phyloP scores from a whole-genome alignment of 371 early-diverging fungal species.

The Actinomortierella ambigua region DNA sequence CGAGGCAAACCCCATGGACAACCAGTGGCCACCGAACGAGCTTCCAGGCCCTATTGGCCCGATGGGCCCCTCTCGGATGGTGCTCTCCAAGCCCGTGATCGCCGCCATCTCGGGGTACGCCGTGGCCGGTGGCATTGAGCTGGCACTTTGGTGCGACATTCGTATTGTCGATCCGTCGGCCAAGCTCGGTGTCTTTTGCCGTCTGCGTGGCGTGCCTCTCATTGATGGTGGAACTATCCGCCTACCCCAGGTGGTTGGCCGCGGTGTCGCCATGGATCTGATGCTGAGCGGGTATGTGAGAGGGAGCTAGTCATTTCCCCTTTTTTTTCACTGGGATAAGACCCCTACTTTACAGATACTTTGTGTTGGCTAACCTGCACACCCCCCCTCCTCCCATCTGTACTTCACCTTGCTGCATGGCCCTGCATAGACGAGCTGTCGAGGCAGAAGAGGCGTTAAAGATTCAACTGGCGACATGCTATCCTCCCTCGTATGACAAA shows the following conservation, averaged over 20 bases:
- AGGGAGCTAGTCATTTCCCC: not conserved
- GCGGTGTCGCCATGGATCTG: constrained; percentile 51
- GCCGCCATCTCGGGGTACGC: constrained; percentile 52
- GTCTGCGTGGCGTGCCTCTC: constrained; percentile 49
- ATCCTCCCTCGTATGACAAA: constrained; percentile 27
- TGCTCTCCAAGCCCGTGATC: constrained; percentile 50
- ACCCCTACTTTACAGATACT: not conserved
- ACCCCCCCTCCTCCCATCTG: no score
- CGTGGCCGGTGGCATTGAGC: constrained; percentile 52
- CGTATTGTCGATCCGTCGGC: constrained; percentile 47
- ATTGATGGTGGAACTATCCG: constrained; percentile 51
- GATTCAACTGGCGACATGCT: constrained; percentile 39
- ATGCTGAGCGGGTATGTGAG: constrained; percentile 49
- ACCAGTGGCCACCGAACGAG: constrained; percentile 26
- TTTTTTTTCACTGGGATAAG: not conserved
- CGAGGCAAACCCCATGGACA: constrained; percentile 35
- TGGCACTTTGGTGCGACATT: constrained; percentile 56
- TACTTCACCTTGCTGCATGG: no score
- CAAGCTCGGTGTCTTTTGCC: constrained; percentile 49
- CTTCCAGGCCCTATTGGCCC: constrained; percentile 47
- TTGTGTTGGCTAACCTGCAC: not conserved
- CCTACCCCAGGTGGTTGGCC: constrained; percentile 49
- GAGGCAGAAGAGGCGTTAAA: constrained; percentile 46
- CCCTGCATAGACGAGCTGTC: constrained; percentile 51
- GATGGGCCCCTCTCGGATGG: constrained; percentile 52